phyloP scores from a whole-genome alignment of 169 alveolate species.

The Plasmodium cynomolgi region DNA sequence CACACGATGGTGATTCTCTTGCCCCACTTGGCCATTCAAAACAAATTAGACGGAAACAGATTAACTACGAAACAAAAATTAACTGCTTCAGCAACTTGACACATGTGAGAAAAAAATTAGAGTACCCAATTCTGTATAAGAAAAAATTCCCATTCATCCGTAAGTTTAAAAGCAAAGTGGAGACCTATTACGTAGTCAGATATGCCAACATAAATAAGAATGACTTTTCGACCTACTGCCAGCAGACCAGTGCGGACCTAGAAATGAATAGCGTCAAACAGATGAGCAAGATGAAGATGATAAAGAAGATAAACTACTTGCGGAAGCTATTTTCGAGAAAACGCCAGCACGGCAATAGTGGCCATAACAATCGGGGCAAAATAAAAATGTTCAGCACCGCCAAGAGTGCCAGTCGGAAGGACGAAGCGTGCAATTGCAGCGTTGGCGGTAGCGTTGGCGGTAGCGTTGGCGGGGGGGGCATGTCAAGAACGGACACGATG shows the following conservation, averaged over 20 bases:
- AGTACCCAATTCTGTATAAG: neutral
- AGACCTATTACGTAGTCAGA: conserved; percentile 30
- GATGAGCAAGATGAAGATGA: neutral
- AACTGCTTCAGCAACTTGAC: conserved; percentile 29
- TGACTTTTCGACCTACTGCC: neutral
- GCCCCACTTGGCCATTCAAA: neutral
- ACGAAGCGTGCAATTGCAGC: neutral
- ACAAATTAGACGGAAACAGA: conserved; percentile 3
- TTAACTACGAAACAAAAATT: conserved; percentile 29
- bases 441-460: neutral
- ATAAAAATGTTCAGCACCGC: neutral
- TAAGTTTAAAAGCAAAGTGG: conserved; percentile 36
- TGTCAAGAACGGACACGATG: neutral
- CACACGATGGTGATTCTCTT: neutral
- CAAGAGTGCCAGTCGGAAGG: neutral
- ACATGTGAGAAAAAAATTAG: conserved; percentile 28
- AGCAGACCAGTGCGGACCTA: neutral
- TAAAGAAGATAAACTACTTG: conserved; percentile 9
- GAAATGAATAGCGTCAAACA: neutral
- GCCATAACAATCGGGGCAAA: neutral
- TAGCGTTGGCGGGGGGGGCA: neutral
- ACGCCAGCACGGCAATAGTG: neutral
- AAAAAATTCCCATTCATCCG: conserved; percentile 29
- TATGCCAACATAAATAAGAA: conserved; percentile 12
- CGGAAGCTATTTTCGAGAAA: neutral